A percentile compares a stretch with the other conserved stretches of the same genome.
phyloP scores from a whole-genome alignment of 345 rosid genomes.

The Kandelia obovata region DNA sequence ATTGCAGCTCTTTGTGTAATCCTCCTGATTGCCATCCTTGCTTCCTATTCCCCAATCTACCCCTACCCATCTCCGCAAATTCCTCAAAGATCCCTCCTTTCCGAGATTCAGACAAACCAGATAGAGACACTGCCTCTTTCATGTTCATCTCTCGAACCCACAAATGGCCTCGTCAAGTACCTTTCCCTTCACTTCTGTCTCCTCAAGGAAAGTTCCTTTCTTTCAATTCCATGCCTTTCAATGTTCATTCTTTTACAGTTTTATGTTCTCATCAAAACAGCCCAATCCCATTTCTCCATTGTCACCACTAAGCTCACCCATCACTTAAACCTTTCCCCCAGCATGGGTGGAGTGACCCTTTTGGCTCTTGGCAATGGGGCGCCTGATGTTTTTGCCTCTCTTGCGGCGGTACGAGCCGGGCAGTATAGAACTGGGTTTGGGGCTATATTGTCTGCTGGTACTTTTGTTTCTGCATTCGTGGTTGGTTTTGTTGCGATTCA shows the following conservation, averaged over 20 bases:
- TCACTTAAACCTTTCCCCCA: conserved; percentile 69
- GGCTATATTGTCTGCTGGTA: conserved; percentile 85
- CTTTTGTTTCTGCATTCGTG: conserved; percentile 84
- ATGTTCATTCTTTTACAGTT: conserved; percentile 65
- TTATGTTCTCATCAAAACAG: conserved; percentile 88
- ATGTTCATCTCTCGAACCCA: conserved; percentile 33
- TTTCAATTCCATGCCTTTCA: conserved; percentile 57
- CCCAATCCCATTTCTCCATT: conserved; percentile 83
- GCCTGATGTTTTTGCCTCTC: conserved; percentile 87
- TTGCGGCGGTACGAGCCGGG: conserved; percentile 74
- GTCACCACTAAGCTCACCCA: conserved; percentile 82
- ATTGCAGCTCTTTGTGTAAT: conserved; percentile 33
- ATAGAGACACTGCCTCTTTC: conserved; percentile 6
- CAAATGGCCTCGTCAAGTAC: conserved; percentile 58
- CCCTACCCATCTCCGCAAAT: conserved; percentile 15
- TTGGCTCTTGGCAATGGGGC: conserved; percentile 94
- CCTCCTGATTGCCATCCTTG: conserved; percentile 40
- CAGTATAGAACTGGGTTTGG: conserved; percentile 88
- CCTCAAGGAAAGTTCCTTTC: conserved; percentile 38
- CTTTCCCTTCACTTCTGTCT: conserved; percentile 59
- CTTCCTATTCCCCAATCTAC: conserved; percentile 36
- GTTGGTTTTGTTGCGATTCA: conserved; percentile 94
- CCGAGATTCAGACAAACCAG: conserved; percentile 5
- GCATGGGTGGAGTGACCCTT: conserved; percentile 91
- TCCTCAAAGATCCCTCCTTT: conserved; percentile 51